Conservation (phyloP, 192 early-diverging fungal genomes). For the Coemansia pectinata region DNA sequence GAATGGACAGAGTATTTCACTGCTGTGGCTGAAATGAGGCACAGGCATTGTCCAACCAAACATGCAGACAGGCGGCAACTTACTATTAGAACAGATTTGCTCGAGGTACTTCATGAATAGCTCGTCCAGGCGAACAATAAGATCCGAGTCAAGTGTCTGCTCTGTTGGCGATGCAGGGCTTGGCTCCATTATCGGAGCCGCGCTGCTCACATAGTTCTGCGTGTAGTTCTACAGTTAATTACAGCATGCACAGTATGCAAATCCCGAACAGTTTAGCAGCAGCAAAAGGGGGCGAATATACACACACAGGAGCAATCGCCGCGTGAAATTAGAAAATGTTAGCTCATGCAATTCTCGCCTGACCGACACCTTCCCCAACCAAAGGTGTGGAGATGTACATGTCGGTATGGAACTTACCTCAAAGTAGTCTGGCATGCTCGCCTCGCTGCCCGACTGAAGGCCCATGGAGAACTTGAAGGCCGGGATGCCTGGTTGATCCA, state of each 20-base stretch:
- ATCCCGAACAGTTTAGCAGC: not conserved
- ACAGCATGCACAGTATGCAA: not conserved
- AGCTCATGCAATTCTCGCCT: not conserved
- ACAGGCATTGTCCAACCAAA: not conserved
- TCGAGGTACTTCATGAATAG: constrained; percentile 70
- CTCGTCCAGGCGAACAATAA: constrained; percentile 58
- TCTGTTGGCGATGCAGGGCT: constrained; percentile 43
- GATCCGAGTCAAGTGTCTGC: constrained; percentile 51
- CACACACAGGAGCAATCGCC: not conserved
- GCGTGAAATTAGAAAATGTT: not conserved
- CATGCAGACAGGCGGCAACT: constrained; percentile 10
- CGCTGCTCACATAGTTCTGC: constrained; percentile 44
- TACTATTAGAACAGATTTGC: constrained; percentile 68
- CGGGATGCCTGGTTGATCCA: constrained; percentile 30
- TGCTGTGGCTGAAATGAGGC: not conserved
- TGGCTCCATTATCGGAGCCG: constrained; percentile 34
- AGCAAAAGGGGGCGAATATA: not conserved
- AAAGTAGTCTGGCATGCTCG: constrained; percentile 46
- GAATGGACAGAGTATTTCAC: constrained; percentile 10
- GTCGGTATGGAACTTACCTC: constrained; percentile 27
- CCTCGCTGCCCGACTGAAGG: constrained; percentile 38
- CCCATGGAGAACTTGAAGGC: constrained; percentile 50
- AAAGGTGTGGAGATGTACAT: not conserved
- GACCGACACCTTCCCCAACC: not conserved
- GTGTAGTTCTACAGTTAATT: constrained; percentile 40